Percentiles rank a stretch among this genome's conserved stretches.
These are phyloP conservation scores for Carnegiea gigantea DNA, from an alignment of 179 eudicot genomes.

Conservation along the genomic window DNA sequence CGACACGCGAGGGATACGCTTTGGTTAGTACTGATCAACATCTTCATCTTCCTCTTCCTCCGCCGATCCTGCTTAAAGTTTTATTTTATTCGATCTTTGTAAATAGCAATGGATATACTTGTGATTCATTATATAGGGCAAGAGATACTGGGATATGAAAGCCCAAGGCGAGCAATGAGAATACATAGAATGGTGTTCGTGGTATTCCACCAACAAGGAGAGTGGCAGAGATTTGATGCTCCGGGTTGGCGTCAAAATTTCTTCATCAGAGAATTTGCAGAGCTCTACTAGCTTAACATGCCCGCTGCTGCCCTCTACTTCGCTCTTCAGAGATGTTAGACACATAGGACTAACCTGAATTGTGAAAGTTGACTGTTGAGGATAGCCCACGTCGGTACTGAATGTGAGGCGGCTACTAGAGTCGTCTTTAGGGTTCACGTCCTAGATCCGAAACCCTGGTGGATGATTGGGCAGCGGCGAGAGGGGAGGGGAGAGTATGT, in stretches of 20 bases:
- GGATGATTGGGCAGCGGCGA: too few species aligned
- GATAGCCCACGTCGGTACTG: too few species aligned
- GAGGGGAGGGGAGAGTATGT: too few species aligned
- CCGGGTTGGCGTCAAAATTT: conserved; percentile 37
- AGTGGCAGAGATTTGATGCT: conserved; percentile 12
- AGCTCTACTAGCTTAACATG: conserved; percentile 20
- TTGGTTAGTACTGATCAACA: conserved; percentile 6
- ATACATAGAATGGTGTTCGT: conserved; percentile 29
- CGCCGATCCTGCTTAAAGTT: too few species aligned
- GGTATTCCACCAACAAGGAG: conserved; percentile 16
- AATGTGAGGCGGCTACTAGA: too few species aligned
- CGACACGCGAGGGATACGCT: conserved; percentile 5
- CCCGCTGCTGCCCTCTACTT: conserved; percentile 28
- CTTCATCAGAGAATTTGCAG: conserved; percentile 30
- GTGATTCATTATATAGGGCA: conserved; percentile 7
- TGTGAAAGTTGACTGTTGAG: too few species aligned
- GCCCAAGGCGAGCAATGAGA: conserved; percentile 28
- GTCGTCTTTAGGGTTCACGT: too few species aligned
- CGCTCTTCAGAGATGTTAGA: conserved; percentile 26
- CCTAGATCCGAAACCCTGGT: too few species aligned
- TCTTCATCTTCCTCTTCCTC: too few species aligned
- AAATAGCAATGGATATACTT: too few species aligned
- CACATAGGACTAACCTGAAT: too few species aligned
- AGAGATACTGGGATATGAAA: conserved; percentile 27
- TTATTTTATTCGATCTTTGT: too few species aligned